Evolutionary conservation across 169 alveolate genomes (phyloP), one percentile per base, ranked within the genome.

Genomic region (Cryptosporidium parvum): DNA sequence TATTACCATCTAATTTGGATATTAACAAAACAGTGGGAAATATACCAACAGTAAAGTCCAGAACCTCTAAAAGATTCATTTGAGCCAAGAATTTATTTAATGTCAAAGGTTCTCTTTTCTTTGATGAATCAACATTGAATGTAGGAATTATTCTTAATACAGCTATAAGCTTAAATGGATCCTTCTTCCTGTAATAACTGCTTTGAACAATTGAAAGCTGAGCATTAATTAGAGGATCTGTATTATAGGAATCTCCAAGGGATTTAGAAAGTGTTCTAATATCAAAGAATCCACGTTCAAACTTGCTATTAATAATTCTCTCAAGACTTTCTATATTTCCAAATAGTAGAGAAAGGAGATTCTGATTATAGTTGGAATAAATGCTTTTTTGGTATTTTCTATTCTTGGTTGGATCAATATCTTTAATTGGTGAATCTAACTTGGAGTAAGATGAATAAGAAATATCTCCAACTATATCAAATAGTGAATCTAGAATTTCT

Each of bases 401-500:
- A 51, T 70, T 70, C 45, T 48, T 70, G 8, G 18, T 3, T 10
- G 62, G 62, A 51, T 70, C 85, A 14, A 45, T 45, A 9, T 52
- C 4, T 51, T 1, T 51, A 23, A 70, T 45, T 7, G 4, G 18
- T n/a, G 85, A 70, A 23, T 70, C 85, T 29, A 45, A 31, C 44
- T 70, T 48, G 6, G 52, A 10, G 16, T 31, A 70, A n/a, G 85
- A 42, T 12, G 52, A 35, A 51, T 33, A 52, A 29, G 85, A 70
- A 8, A 70, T 2, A 16, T 70, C 68, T 26, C 85, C 85, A 26
- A 70, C 51, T 8, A 44, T 26, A 5, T 23, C 10, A 44, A 2
- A n/a, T 0, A 70, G 16, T 3, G 45, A 44, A 6, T 5, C 69
- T 29, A 70, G 10, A 1, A 70, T 48, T 26, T 52, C 51, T 9